These are phyloP conservation scores for Lentinula boryana DNA, from an alignment of 768 basidiomycete genomes.

Conservation along the genomic window DNA sequence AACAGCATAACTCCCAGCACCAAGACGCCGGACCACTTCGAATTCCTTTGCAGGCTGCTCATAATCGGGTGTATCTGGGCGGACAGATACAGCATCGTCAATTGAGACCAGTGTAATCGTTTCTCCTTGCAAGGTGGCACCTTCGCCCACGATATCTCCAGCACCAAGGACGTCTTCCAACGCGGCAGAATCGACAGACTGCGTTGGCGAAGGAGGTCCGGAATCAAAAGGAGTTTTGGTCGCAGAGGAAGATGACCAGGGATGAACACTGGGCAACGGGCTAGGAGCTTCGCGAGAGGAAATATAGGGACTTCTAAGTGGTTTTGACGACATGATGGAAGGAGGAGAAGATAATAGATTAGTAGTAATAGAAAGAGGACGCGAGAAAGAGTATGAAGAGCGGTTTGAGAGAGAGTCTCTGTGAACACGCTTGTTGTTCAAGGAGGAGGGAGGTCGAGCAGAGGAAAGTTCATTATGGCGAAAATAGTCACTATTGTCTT, in stretches of 20 bases:
- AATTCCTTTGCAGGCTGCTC: constrained; percentile 59
- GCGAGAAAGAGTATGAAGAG: constrained; percentile 9
- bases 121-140: constrained; percentile 61
- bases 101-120: constrained; percentile 52
- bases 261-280: constrained; percentile 16
- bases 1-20: constrained; percentile 88
- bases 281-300: constrained; percentile 26
- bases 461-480: constrained; percentile 35
- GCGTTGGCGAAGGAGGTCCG: constrained; percentile 17
- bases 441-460: constrained; percentile 8
- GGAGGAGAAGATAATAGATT: constrained; percentile 16
- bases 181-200: constrained; percentile 30
- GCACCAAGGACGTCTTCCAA: constrained; percentile 61
- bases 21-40: constrained; percentile 80
- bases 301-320: constrained; percentile 34
- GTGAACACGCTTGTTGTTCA: constrained; percentile 32
- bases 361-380: constrained; percentile 21
- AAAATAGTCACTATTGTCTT: constrained; percentile 29
- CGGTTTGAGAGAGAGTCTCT: constrained; percentile 22
- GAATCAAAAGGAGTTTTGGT: constrained; percentile 23
- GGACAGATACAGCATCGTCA: constrained; percentile 25
- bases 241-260: constrained; percentile 20
- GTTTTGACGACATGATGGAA: constrained; percentile 27
- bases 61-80: constrained; percentile 23
- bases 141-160: constrained; percentile 72